These are phyloP conservation scores for Rubia yunnanensis DNA, from an alignment of 257 asterid species.

Conservation along the genomic window DNA sequence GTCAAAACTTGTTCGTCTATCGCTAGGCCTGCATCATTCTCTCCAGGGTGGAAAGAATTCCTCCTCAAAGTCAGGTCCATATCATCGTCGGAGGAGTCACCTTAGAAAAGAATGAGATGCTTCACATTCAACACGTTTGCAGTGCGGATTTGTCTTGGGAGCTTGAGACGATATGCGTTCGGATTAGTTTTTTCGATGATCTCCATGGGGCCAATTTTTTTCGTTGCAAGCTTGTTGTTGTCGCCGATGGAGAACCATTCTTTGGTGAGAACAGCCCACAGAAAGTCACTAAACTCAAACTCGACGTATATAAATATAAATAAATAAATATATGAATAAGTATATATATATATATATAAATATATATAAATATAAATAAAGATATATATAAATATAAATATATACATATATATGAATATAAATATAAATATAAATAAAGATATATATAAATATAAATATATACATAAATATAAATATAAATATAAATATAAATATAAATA, in stretches of 20 bases:
- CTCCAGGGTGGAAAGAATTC: neutral
- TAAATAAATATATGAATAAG: no score
- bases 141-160: neutral
- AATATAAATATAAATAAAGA: no score
- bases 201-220: conserved; percentile 3
- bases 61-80: neutral
- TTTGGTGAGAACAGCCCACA: conserved; percentile 4
- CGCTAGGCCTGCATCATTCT: neutral
- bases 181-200: neutral
- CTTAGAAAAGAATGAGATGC: neutral
- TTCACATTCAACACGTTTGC: conserved; percentile 4
- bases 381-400: no score
- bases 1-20: no score
- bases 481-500: no score
- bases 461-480: no score
- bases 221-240: neutral
- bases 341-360: no score
- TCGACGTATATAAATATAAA: no score
- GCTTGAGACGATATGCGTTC: conserved; percentile 1
- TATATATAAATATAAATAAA: no score
- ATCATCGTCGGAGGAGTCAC: neutral
- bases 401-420: no score
- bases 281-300: neutral
- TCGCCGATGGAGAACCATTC: neutral
- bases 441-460: no score